These are phyloP conservation scores for Cyclostephanos tholiformis DNA, from an alignment of 108 stramenopile species.

Conservation along the genomic window DNA sequence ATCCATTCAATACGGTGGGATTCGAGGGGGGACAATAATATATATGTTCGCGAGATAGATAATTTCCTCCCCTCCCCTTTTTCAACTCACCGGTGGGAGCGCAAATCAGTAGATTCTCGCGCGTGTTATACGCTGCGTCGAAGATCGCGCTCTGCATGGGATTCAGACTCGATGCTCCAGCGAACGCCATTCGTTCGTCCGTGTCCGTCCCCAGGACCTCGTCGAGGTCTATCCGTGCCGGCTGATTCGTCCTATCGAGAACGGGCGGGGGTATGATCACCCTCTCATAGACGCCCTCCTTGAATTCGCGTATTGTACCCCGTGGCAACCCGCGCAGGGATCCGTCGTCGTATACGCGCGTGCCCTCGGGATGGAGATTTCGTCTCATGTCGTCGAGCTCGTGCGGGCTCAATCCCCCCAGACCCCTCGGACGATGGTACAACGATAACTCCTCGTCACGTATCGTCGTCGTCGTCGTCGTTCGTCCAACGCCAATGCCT, in stretches of 20 bases:
- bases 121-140: conserved; percentile 84
- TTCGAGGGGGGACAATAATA: neutral
- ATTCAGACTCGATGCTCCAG: conserved; percentile 81
- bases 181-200: conserved; percentile 67
- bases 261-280: conserved; percentile 84
- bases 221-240: conserved; percentile 52
- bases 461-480: conserved; percentile 35
- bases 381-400: conserved; percentile 62
- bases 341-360: conserved; percentile 53
- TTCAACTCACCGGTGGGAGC: conserved; percentile 87
- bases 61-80: conserved; percentile 20
- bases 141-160: conserved; percentile 96
- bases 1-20: neutral
- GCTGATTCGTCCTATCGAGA: conserved; percentile 58
- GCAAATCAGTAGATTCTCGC: conserved; percentile 95
- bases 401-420: conserved; percentile 40
- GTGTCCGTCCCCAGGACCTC: conserved; percentile 58
- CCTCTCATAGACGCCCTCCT: conserved; percentile 65
- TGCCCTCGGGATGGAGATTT: conserved; percentile 69
- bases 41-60: neutral
- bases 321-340: conserved; percentile 55
- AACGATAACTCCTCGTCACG: conserved; percentile 25
- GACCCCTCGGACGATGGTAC: conserved; percentile 16
- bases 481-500: conserved; percentile 20
- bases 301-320: conserved; percentile 73